These are phyloP conservation scores for Phytophthora citricola DNA, from an alignment of 352 stramenopile species.

Conservation along the genomic window DNA sequence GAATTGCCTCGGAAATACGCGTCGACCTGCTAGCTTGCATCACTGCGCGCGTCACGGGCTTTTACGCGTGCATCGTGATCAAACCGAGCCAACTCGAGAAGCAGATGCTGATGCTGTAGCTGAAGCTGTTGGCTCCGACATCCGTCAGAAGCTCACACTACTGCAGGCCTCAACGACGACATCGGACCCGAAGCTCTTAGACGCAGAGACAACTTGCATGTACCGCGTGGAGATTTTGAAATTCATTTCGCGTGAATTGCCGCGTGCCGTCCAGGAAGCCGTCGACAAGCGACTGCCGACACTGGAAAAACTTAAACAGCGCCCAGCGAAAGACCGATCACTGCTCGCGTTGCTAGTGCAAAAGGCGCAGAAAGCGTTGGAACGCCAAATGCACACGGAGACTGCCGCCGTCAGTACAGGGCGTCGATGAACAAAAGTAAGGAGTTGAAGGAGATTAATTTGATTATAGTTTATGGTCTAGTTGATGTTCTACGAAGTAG, in stretches of 20 bases:
- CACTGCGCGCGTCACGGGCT: conserved; percentile 67
- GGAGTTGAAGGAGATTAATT: conserved; percentile 19
- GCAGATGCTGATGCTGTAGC: conserved; percentile 51
- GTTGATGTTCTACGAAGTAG: neutral
- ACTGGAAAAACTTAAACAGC: conserved; percentile 63
- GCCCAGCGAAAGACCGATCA: conserved; percentile 61
- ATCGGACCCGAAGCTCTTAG: conserved; percentile 40
- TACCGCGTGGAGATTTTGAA: conserved; percentile 89
- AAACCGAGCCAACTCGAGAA: conserved; percentile 29
- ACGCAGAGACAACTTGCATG: conserved; percentile 78
- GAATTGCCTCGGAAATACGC: conserved; percentile 65
- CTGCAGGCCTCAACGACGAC: conserved; percentile 42
- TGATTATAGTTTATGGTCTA: conserved; percentile 32
- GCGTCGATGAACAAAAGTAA: conserved; percentile 24
- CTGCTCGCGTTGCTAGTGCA: conserved; percentile 79
- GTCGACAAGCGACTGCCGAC: conserved; percentile 69
- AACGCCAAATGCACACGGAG: conserved; percentile 76
- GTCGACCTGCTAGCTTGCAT: conserved; percentile 71
- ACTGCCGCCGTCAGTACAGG: conserved; percentile 35
- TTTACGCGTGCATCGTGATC: conserved; percentile 65
- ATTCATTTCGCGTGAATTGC: conserved; percentile 81
- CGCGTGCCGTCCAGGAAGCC: conserved; percentile 72
- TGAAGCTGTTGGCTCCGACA: conserved; percentile 64
- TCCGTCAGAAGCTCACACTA: conserved; percentile 63
- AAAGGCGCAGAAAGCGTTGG: conserved; percentile 74